A percentile compares a stretch with the other conserved stretches of the same genome.
Conservation (phyloP, 148 eudicot genomes). For the Linanthus parryae region DNA sequence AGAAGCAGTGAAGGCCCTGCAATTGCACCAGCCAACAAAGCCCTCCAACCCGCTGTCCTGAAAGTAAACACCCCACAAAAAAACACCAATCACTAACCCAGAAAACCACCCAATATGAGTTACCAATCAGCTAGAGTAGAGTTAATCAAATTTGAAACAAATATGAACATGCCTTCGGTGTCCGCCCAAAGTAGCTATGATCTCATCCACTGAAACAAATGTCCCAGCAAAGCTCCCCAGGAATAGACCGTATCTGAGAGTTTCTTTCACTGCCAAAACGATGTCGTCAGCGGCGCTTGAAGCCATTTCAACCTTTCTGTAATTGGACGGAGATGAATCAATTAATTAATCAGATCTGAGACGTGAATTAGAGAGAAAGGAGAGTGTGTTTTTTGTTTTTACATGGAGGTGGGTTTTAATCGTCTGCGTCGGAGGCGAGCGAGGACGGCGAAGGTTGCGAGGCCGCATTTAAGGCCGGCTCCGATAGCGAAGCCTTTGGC, state of each 20-base stretch:
- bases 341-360: slow-evolving; percentile 10
- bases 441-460: slow-evolving; percentile 74
- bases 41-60: slow-evolving; percentile 98
- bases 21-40: slow-evolving; percentile 82
- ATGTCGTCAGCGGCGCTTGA: slow-evolving; percentile 57
- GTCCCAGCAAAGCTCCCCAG: slow-evolving; percentile 92
- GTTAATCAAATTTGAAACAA: too few relatives aligned
- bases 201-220: slow-evolving; percentile 86
- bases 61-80: too few relatives aligned
- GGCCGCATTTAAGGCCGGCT: slow-evolving; percentile 90
- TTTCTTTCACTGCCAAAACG: slow-evolving; percentile 58
- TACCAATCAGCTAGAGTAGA: too few relatives aligned
- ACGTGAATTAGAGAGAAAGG: background rate
- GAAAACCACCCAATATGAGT: too few relatives aligned
- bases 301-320: slow-evolving; percentile 44
- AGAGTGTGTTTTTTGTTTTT: background rate
- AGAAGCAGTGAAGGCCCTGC: slow-evolving; percentile 99
- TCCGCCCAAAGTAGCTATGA: slow-evolving; percentile 81
- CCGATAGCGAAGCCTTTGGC: slow-evolving; percentile 81
- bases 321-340: too few relatives aligned
- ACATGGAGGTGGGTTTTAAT: slow-evolving; percentile 36
- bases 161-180: slow-evolving; percentile 84
- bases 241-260: slow-evolving; percentile 87
- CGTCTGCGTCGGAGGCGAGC: slow-evolving; percentile 69
- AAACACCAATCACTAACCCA: too few relatives aligned